Conservation (phyloP, 371 early-diverging fungal genomes). For the Nematocida major region DNA sequence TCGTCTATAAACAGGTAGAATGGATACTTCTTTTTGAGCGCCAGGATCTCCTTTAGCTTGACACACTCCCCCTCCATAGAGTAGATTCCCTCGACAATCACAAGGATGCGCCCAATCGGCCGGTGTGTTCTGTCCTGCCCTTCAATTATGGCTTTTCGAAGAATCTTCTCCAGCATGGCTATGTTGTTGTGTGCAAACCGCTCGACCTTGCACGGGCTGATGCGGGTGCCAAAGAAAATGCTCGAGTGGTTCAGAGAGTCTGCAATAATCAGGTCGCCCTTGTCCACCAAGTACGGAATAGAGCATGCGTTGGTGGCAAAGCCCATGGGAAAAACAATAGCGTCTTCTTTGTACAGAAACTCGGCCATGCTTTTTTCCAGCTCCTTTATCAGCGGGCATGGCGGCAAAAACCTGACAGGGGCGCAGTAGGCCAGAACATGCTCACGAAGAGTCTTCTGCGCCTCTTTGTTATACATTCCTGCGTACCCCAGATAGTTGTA, state of each 20-base stretch:
- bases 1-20: constrained; percentile 97
- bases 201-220: constrained; percentile 84
- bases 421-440: constrained; percentile 67
- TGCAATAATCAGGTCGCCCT: constrained; percentile 81
- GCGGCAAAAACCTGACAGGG: constrained; percentile 65
- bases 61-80: constrained; percentile 96
- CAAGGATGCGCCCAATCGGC: constrained; percentile 93
- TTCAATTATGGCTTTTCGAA: constrained; percentile 83
- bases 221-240: constrained; percentile 82
- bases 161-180: constrained; percentile 73
- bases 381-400: constrained; percentile 69
- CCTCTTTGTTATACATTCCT: constrained; percentile 76
- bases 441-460: constrained; percentile 73
- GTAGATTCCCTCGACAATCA: constrained; percentile 92
- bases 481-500: constrained; percentile 99
- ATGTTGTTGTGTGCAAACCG: constrained; percentile 88
- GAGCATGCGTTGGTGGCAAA: constrained; percentile 96
- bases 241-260: constrained; percentile 96
- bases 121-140: constrained; percentile 95
- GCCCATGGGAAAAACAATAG: constrained; percentile 90
- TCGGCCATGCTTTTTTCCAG: constrained; percentile 83
- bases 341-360: constrained; percentile 83
- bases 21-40: constrained; percentile 84
- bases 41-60: constrained; percentile 78
- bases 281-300: constrained; percentile 79